A percentile compares a stretch with the other conserved stretches of the same genome.
These are phyloP conservation scores for Cydonia oblonga DNA, from an alignment of 331 rosid species.

Conservation along the genomic window DNA sequence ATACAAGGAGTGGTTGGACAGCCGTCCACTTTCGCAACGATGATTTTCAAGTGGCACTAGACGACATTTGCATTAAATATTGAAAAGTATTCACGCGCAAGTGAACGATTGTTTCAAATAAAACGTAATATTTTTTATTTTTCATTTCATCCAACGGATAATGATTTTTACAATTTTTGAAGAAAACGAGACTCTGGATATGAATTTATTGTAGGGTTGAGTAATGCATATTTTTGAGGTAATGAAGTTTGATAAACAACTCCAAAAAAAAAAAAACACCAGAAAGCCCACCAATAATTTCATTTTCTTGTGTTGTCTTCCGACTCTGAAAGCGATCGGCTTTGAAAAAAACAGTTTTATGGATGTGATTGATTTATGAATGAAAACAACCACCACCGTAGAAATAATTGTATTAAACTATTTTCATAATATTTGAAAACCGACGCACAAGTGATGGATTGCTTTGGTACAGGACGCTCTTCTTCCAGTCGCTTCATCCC, in stretches of 20 bases:
- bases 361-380: not conserved
- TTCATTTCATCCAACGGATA: not conserved
- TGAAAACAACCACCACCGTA: not conserved
- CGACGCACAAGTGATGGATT: not conserved
- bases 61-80: not conserved
- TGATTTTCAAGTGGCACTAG: not conserved
- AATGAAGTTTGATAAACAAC: slow-evolving; percentile 66
- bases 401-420: slow-evolving; percentile 4
- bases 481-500: too few species aligned
- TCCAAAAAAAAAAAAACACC: not conserved
- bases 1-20: not conserved
- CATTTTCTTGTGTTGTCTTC: not conserved
- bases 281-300: slow-evolving; percentile 16
- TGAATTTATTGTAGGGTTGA: not conserved
- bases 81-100: not conserved
- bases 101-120: too few species aligned
- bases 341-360: not conserved
- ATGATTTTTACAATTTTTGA: too few species aligned
- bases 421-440: not conserved
- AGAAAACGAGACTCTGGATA: not conserved
- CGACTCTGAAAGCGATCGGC: not conserved
- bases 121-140: too few species aligned
- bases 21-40: not conserved
- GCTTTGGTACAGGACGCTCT: too few species aligned
- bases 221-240: not conserved